Evolutionary conservation across 176 grass and related monocot genomes (phyloP).

Genomic region (Alloteropsis semialata): DNA sequence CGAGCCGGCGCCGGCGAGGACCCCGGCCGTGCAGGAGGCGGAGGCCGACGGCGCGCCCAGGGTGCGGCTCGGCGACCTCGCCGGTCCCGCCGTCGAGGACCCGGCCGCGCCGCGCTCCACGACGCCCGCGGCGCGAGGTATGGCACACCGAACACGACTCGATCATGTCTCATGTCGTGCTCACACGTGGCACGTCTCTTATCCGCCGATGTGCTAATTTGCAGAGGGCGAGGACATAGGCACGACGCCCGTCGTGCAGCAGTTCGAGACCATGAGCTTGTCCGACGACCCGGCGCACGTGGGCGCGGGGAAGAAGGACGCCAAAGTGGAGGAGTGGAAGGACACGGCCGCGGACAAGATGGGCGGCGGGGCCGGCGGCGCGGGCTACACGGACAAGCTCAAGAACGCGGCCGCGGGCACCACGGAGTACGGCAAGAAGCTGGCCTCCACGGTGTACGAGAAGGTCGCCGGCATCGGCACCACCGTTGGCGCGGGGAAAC

Average conservation of each 20-base stretch:
- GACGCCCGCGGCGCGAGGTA: constrained; percentile 34
- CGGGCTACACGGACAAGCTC: constrained; percentile 42
- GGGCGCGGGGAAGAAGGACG: background rate
- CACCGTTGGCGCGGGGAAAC: background rate
- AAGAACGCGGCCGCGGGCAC: constrained; percentile 26
- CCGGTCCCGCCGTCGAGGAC: constrained; percentile 41
- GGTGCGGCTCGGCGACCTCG: constrained; percentile 35
- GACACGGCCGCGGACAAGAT: background rate
- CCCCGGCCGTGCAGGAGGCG: background rate
- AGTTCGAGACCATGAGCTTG: constrained; percentile 61
- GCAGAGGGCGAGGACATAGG: constrained; percentile 73
- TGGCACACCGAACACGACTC: too few relatives aligned
- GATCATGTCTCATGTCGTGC: background rate
- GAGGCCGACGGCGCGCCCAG: background rate
- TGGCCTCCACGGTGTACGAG: constrained; percentile 44
- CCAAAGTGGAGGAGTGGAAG: constrained; percentile 26
- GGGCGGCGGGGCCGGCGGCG: background rate
- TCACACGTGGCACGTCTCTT: background rate
- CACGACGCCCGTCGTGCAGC: constrained; percentile 53
- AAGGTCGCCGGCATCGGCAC: constrained; percentile 38
- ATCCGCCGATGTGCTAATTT: background rate
- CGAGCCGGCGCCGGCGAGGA: constrained; percentile 5
- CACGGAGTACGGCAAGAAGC: constrained; percentile 52
- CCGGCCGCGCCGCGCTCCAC: constrained; percentile 51
- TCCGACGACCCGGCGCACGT: constrained; percentile 36